Conservation (phyloP, 2,329 filamentous ascomycete genomes). For the Beauveria caledonica region DNA sequence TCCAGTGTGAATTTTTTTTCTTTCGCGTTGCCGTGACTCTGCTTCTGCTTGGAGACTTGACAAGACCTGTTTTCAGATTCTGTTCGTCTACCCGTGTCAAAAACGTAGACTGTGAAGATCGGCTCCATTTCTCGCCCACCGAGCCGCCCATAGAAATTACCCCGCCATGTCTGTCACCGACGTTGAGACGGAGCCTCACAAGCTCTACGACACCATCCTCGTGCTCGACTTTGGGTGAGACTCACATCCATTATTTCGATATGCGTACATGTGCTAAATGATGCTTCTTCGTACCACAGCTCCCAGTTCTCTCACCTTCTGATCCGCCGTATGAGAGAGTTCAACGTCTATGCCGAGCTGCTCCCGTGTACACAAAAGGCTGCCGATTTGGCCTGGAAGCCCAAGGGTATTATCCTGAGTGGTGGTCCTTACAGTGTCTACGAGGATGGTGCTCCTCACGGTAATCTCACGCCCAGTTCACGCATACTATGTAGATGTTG, state of each 20-base stretch:
- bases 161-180: conserved; percentile 2
- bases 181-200: conserved; percentile 5
- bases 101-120: background rate
- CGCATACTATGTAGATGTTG: conserved; percentile 28
- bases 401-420: conserved; percentile 65
- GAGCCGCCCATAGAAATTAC: background rate
- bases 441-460: conserved; percentile 57
- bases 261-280: background rate
- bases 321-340: conserved; percentile 63
- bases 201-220: conserved; percentile 46
- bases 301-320: conserved; percentile 67
- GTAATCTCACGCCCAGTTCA: background rate
- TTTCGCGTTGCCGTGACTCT: background rate
- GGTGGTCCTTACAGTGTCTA: conserved; percentile 66
- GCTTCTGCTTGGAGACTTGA: background rate
- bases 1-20: background rate
- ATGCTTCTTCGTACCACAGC: background rate
- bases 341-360: conserved; percentile 83
- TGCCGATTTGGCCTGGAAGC: conserved; percentile 66
- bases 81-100: background rate
- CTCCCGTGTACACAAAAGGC: conserved; percentile 80
- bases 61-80: background rate
- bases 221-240: conserved; percentile 58
- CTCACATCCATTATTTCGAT: background rate
- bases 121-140: background rate